Evolutionary conservation across 1,284 basidiomycete genomes (phyloP).

Genomic region (Cutaneotrichosporon sp.): DNA sequence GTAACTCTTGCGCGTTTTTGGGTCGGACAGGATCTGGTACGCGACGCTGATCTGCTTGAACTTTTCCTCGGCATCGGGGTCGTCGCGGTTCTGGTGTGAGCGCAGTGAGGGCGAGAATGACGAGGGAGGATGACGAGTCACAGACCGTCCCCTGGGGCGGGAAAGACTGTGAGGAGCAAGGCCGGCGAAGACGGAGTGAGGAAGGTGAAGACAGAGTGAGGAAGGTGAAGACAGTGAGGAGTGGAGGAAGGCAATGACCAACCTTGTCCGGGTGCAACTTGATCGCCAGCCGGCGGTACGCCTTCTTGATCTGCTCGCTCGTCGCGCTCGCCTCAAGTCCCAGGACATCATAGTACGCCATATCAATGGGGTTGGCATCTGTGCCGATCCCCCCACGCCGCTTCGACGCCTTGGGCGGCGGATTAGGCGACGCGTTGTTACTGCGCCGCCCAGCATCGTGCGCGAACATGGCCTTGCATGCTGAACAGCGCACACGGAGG

Average conservation of each 20-base stretch:
- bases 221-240: not conserved
- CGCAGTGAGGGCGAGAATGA: not conserved
- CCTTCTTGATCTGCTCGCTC: conserved; percentile 73
- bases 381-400: conserved; percentile 69
- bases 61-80: conserved; percentile 82
- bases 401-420: conserved; percentile 30
- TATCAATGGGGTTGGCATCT: conserved; percentile 84
- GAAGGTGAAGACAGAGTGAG: not conserved
- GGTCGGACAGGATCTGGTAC: conserved; percentile 82
- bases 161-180: too few species aligned
- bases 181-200: too few species aligned
- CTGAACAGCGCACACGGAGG: conserved; percentile 69
- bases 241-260: conserved; percentile 7
- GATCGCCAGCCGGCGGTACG: conserved; percentile 91
- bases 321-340: conserved; percentile 45
- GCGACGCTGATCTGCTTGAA: conserved; percentile 87
- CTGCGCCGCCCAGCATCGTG: conserved; percentile 35
- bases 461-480: conserved; percentile 52
- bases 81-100: conserved; percentile 74
- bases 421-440: not conserved
- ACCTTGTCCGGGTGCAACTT: conserved; percentile 63
- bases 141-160: too few species aligned
- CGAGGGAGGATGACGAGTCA: too few species aligned
- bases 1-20: conserved; percentile 79
- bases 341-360: conserved; percentile 70